These are phyloP conservation scores for Penicillium cosmopolitanum DNA, from an alignment of 495 filamentous ascomycete species.

Conservation along the genomic window DNA sequence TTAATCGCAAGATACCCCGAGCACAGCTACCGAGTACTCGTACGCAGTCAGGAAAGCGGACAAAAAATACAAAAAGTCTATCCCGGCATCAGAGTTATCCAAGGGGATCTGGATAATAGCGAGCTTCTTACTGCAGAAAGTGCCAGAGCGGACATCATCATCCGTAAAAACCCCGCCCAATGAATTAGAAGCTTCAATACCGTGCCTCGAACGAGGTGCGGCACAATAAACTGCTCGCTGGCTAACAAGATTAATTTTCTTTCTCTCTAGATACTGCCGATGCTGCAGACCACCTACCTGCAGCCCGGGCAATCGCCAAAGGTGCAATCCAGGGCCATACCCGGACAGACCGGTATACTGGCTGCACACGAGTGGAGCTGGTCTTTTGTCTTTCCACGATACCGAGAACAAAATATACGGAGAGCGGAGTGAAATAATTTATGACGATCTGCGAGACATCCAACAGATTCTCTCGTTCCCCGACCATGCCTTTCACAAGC, in stretches of 20 bases:
- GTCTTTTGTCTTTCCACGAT: conserved; percentile 17
- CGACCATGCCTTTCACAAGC: conserved; percentile 46
- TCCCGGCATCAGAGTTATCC: conserved; percentile 42
- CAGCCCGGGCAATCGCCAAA: conserved; percentile 39
- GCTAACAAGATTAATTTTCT: conserved; percentile 1
- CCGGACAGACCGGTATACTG: conserved; percentile 40
- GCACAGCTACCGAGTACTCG: conserved; percentile 60
- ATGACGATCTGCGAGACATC: conserved; percentile 47
- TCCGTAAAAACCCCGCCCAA: conserved; percentile 57
- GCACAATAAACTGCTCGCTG: no score
- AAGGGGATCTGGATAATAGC: conserved; percentile 40
- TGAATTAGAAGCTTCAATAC: conserved; percentile 38
- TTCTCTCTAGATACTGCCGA: conserved; percentile 47
- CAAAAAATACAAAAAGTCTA: conserved; percentile 53
- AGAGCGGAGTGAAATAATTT: conserved; percentile 27
- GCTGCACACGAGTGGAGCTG: conserved; percentile 36
- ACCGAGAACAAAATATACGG: conserved; percentile 6
- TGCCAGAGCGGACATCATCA: conserved; percentile 49
- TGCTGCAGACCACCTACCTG: conserved; percentile 40
- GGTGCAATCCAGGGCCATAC: conserved; percentile 32
- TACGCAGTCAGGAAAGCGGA: conserved; percentile 62
- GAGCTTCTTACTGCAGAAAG: conserved; percentile 42
- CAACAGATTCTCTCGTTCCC: conserved; percentile 48
- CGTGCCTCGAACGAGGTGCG: conserved; percentile 12
- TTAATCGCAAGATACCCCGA: conserved; percentile 61